A percentile compares a stretch with the other conserved stretches of the same genome.
Conservation (phyloP, 78 protist species). For the Dictyostelium capitatum region DNA sequence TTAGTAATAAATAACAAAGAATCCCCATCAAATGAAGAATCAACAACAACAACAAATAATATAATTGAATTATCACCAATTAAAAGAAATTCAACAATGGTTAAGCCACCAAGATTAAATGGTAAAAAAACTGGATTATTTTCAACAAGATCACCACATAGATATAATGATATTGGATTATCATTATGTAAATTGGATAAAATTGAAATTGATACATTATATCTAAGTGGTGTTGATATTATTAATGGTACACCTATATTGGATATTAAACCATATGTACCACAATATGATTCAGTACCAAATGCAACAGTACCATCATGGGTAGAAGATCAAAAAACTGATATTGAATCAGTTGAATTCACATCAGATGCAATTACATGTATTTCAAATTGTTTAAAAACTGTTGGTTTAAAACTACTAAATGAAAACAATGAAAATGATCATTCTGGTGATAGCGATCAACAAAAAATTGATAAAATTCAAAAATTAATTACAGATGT, state of each 20-base stretch:
- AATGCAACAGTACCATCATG: slow-evolving; percentile 62
- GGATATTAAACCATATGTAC: slow-evolving; percentile 90
- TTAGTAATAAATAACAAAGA: not conserved
- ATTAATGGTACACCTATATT: slow-evolving; percentile 92
- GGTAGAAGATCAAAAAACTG: slow-evolving; percentile 28
- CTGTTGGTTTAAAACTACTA: slow-evolving; percentile 8
- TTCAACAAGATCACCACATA: slow-evolving; percentile 73
- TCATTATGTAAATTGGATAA: slow-evolving; percentile 63
- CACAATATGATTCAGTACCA: slow-evolving; percentile 62
- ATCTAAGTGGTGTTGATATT: slow-evolving; percentile 88
- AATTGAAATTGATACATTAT: slow-evolving; percentile 50
- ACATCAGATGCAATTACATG: slow-evolving; percentile 9
- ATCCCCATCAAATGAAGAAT: not conserved
- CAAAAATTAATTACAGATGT: slow-evolving; percentile 33
- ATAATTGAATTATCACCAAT: slow-evolving; percentile 8
- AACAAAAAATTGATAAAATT: slow-evolving; percentile 1
- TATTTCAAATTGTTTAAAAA: not conserved
- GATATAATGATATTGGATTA: slow-evolving; percentile 72
- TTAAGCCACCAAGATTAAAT: slow-evolving; percentile 72
- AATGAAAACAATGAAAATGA: not conserved
- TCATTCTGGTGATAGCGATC: not conserved
- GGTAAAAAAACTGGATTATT: slow-evolving; percentile 57
- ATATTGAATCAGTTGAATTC: slow-evolving; percentile 13
- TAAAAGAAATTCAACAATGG: not conserved
- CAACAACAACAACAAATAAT: slow-evolving; percentile 34